Conservation (phyloP, 305 asterid species). For the Stenogyne calaminthoides region DNA sequence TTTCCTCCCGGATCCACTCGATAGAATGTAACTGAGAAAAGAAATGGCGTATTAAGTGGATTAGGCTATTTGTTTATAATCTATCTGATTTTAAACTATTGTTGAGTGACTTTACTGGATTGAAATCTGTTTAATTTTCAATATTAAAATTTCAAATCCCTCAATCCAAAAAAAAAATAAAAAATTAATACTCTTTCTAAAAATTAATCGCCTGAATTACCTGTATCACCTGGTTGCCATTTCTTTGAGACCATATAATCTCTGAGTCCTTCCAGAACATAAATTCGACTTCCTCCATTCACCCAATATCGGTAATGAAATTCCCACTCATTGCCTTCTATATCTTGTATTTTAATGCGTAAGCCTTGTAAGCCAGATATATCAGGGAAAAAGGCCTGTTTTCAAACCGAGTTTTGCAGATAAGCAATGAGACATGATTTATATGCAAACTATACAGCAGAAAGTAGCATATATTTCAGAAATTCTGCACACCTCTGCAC, state of each 20-base stretch:
- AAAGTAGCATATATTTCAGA: conserved; percentile 4
- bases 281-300: conserved; percentile 55
- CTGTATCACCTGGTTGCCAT: conserved; percentile 78
- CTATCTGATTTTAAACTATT: background rate
- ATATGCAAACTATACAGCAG: conserved; percentile 5
- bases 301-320: conserved; percentile 61
- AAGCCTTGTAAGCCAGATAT: conserved; percentile 53
- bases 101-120: background rate
- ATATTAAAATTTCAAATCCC: background rate
- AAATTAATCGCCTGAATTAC: conserved; percentile 32
- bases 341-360: conserved; percentile 57
- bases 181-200: background rate
- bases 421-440: background rate
- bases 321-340: conserved; percentile 69
- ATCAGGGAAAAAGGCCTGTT: conserved; percentile 65
- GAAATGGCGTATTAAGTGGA: background rate
- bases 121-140: background rate
- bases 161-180: background rate
- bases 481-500: conserved; percentile 64
- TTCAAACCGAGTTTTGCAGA: conserved; percentile 14
- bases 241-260: conserved; percentile 57
- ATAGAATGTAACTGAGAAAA: conserved; percentile 60
- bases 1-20: conserved; percentile 64
- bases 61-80: background rate
- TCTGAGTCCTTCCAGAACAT: conserved; percentile 69